These are phyloP conservation scores for Tricholoma furcatifolium DNA, from an alignment of 768 basidiomycete genomes.

Conservation along the genomic window DNA sequence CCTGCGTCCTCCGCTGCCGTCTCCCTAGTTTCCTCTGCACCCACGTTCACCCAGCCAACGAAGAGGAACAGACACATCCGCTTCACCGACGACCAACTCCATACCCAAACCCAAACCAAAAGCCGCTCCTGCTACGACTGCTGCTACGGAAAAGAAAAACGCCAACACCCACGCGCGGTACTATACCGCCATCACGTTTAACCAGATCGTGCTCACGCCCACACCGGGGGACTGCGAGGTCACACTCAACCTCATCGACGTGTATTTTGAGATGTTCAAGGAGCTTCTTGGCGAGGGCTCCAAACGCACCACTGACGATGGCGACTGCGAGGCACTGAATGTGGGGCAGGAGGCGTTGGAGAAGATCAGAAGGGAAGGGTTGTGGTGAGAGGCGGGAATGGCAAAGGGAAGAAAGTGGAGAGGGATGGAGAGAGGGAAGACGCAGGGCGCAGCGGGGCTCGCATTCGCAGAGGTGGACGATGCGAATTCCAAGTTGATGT, in stretches of 20 bases:
- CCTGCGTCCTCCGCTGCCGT: conserved; percentile 35
- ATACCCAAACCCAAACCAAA: conserved; percentile 29
- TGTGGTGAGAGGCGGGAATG: conserved; percentile 19
- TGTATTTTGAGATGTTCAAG: conserved; percentile 94
- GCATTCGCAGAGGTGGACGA: conserved; percentile 78
- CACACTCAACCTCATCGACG: conserved; percentile 75
- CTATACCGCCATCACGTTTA: conserved; percentile 91
- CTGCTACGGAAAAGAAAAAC: conserved; percentile 35
- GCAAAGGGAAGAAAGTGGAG: conserved; percentile 46
- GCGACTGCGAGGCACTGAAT: conserved; percentile 29
- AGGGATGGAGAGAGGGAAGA: too few species aligned
- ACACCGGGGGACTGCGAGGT: conserved; percentile 73
- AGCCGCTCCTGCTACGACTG: conserved; percentile 15
- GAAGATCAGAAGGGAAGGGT: conserved; percentile 28
- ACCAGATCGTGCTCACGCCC: conserved; percentile 82
- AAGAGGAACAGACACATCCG: conserved; percentile 52
- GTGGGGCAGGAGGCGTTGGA: conserved; percentile 23
- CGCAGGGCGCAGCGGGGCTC: too few species aligned
- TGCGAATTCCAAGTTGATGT: conserved; percentile 76
- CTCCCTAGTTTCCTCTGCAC: conserved; percentile 15
- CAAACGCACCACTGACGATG: too few species aligned
- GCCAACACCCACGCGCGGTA: conserved; percentile 79
- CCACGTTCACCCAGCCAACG: conserved; percentile 26
- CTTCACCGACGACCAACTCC: conserved; percentile 41
- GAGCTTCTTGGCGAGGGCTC: conserved; percentile 75